Evolutionary conservation across 148 eudicot species (phyloP), one percentile per base, ranked within the genome.

Genomic region (Vaccinium vitisidaea): DNA sequence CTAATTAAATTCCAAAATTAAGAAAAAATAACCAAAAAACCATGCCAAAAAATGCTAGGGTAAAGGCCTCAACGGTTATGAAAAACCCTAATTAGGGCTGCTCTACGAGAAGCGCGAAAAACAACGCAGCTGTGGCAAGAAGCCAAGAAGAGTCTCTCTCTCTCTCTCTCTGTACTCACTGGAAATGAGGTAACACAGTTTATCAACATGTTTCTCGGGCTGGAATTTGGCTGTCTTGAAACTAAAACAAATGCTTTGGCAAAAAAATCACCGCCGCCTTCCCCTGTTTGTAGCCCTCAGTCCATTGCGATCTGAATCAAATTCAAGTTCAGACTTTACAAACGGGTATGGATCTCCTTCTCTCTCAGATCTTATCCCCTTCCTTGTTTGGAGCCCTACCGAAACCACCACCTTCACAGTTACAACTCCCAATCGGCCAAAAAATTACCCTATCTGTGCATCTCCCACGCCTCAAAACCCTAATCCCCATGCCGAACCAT

Each of bases 81-180:
- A 43, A 3, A 76, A 76, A 48, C 56, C 79, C 79, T 76, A 76
- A n/a, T 10, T 11, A 48, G 79, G 14, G 79, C 78, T 43, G 78
- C 54, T 48, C 76, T 27, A 67, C 52, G 9, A 32, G 46, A 6
- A 13, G 19, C 75, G 4, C 30, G 52, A 46, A 14, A 23, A 8
- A 75, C 23, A 76, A n/a, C 13, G 30, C 30, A 10, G 32, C 9
- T 11, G 27, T 43, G 46, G 46, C 46, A 43, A 43, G 6, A 43
- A 43, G 79, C 12, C 77, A 8, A 74, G 18, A 39, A 11, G 10
- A 4, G 0, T 19, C 13, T 21, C 79, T 9, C 54, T 19, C 54
- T 71, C 76, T 73, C 76, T 73, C 76, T 73, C 75, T 30, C 49
- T 6, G 11, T 0, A 50, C 23, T 75, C 25, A 23, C 12, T 75